Percentiles rank a stretch among this genome's conserved stretches.
These are phyloP conservation scores for Sugiyamaella japonica DNA, from an alignment of 1,139 yeast species.

Conservation along the genomic window DNA sequence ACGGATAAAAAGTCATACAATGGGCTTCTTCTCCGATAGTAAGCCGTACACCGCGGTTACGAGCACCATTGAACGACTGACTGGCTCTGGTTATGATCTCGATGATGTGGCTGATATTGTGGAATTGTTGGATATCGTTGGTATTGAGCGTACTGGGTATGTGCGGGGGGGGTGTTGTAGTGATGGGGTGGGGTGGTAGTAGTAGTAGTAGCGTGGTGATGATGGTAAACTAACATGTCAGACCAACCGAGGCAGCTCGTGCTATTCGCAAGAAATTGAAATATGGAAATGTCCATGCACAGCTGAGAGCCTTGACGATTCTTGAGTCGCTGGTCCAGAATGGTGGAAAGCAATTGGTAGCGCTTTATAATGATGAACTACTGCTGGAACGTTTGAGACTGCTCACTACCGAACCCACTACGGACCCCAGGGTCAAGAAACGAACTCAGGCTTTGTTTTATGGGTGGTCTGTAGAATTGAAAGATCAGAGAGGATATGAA, in stretches of 20 bases:
- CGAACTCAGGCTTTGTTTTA: conserved; percentile 52
- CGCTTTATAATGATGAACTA: conserved; percentile 67
- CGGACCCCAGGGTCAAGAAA: conserved; percentile 50
- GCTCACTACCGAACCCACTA: conserved; percentile 48
- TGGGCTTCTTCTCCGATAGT: conserved; percentile 43
- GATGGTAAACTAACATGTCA: conserved; percentile 13
- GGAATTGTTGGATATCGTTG: conserved; percentile 49
- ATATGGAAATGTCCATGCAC: conserved; percentile 68
- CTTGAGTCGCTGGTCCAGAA: conserved; percentile 77
- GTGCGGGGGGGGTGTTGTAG: conserved; percentile 15
- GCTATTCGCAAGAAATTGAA: conserved; percentile 85
- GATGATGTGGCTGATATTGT: conserved; percentile 45
- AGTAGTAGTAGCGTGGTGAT: too few relatives aligned
- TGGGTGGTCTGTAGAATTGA: conserved; percentile 63
- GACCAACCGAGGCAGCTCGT: conserved; percentile 83
- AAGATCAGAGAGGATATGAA: conserved; percentile 51
- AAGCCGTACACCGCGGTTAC: conserved; percentile 54
- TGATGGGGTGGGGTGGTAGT: too few relatives aligned
- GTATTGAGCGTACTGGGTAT: conserved; percentile 45
- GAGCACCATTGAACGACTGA: conserved; percentile 49
- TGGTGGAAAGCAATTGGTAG: conserved; percentile 53
- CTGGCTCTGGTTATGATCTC: conserved; percentile 42
- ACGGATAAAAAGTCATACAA: conserved; percentile 15
- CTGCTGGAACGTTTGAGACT: conserved; percentile 65
- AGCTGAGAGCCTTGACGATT: conserved; percentile 63